Evolutionary conservation across 495 filamentous ascomycete species (phyloP).

Genomic region (Talaromyces thailandensis): DNA sequence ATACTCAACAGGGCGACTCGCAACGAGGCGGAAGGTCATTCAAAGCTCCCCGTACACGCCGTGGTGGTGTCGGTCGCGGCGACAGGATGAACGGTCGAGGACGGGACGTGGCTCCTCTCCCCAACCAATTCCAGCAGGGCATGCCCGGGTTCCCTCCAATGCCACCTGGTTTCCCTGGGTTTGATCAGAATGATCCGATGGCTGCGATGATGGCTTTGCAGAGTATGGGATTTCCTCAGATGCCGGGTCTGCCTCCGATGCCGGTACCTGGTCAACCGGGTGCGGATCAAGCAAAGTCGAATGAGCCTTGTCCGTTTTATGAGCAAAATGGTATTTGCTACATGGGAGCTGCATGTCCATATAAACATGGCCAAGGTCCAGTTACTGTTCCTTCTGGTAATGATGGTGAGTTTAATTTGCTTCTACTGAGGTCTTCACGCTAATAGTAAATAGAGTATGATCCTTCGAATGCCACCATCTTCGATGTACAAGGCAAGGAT

Average conservation of each 20-base stretch:
- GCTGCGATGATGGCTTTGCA: slow-evolving; percentile 64
- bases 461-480: slow-evolving; percentile 54
- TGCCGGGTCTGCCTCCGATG: slow-evolving; percentile 45
- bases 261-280: slow-evolving; percentile 26
- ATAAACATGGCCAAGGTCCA: slow-evolving; percentile 64
- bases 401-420: slow-evolving; percentile 33
- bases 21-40: slow-evolving; percentile 44
- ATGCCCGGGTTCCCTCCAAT: slow-evolving; percentile 36
- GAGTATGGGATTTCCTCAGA: slow-evolving; percentile 52
- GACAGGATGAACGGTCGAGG: slow-evolving; percentile 28
- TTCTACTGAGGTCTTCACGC: background rate
- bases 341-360: slow-evolving; percentile 66
- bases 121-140: slow-evolving; percentile 23
- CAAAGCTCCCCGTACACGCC: slow-evolving; percentile 69
- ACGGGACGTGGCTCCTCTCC: slow-evolving; percentile 16
- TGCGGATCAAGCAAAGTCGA: slow-evolving; percentile 30
- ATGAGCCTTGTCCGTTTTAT: slow-evolving; percentile 72
- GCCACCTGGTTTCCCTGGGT: slow-evolving; percentile 39
- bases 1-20: slow-evolving; percentile 31
- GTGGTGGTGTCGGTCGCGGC: slow-evolving; percentile 42
- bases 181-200: slow-evolving; percentile 60
- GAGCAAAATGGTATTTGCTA: slow-evolving; percentile 84
- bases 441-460: slow-evolving; percentile 65
- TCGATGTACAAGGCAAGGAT: slow-evolving; percentile 23
- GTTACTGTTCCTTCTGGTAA: slow-evolving; percentile 41